Evolutionary conservation across 1,284 basidiomycete genomes (phyloP).

Genomic region (Lentinus polychrous): DNA sequence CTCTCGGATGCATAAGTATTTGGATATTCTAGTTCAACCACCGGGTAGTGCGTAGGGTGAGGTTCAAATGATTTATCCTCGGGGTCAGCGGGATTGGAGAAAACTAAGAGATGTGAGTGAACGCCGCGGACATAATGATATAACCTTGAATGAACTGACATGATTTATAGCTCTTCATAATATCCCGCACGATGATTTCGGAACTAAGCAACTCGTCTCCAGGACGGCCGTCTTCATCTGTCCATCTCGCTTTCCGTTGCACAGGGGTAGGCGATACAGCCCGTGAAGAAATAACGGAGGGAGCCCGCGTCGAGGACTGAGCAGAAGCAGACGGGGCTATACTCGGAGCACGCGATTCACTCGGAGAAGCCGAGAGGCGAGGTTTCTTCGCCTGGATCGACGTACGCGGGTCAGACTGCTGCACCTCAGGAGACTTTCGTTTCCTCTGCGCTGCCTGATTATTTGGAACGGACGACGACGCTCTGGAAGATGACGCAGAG

Average conservation of each 20-base stretch:
- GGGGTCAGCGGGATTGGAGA: constrained; percentile 53
- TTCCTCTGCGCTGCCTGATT: constrained; percentile 8
- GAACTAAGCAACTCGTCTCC: constrained; percentile 49
- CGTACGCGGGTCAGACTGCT: not conserved
- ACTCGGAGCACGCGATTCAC: constrained; percentile 20
- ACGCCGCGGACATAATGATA: not conserved
- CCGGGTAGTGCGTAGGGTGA: constrained; percentile 49
- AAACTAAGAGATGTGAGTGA: constrained; percentile 36
- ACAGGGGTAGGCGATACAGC: constrained; percentile 8
- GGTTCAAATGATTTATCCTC: constrained; percentile 54
- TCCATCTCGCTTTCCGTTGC: constrained; percentile 29
- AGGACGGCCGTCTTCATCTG: constrained; percentile 42
- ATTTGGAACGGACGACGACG: constrained; percentile 5
- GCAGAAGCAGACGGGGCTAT: constrained; percentile 15
- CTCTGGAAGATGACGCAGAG: constrained; percentile 2
- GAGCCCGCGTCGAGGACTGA: constrained; percentile 12
- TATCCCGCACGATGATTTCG: constrained; percentile 47
- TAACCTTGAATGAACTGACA: constrained; percentile 37
- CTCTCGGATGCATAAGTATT: constrained; percentile 57
- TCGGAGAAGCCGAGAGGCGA: constrained; percentile 17
- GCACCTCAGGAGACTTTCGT: constrained; percentile 4
- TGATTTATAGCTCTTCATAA: constrained; percentile 58
- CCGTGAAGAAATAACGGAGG: constrained; percentile 15
- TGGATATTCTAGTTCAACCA: constrained; percentile 65
- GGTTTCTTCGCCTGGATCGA: constrained; percentile 19